Conservation (phyloP, 148 eudicot genomes). For the Spergularia bocconei region DNA sequence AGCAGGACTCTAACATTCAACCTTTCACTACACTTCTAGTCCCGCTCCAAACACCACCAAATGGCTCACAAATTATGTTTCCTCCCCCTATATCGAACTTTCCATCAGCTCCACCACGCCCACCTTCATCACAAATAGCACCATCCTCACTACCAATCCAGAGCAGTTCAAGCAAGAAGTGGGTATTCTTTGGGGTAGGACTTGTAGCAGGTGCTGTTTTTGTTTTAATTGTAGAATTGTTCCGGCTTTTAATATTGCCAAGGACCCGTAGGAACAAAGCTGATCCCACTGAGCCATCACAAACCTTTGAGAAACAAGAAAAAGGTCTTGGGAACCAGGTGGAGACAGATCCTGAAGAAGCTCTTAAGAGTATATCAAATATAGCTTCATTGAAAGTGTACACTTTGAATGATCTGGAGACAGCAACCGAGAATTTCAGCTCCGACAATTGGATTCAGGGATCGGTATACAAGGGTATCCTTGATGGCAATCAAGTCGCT, state of each 20-base stretch:
- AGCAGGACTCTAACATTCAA: conserved; percentile 35
- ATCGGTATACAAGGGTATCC: conserved; percentile 55
- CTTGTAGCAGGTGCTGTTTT: conserved; percentile 36
- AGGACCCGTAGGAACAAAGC: conserved; percentile 18
- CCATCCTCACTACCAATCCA: conserved; percentile 22
- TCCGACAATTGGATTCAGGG: conserved; percentile 40
- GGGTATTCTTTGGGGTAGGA: conserved; percentile 42
- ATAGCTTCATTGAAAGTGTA: conserved; percentile 49
- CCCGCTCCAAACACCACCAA: conserved; percentile 59
- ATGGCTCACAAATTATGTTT: conserved; percentile 33
- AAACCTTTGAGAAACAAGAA: conserved; percentile 30
- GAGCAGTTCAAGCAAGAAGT: conserved; percentile 23
- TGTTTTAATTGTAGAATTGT: conserved; percentile 20
- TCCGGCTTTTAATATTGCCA: conserved; percentile 14
- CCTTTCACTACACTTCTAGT: conserved; percentile 70
- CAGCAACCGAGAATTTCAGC: conserved; percentile 57
- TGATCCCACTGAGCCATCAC: conserved; percentile 10
- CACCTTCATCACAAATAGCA: no score
- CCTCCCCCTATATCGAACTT: conserved; percentile 23
- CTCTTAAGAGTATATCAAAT: conserved; percentile 33
- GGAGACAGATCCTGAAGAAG: conserved; percentile 26
- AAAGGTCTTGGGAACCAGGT: conserved; percentile 15
- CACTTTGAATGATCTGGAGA: conserved; percentile 48
- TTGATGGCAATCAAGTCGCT: conserved; percentile 48
- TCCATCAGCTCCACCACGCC: conserved; percentile 34